These are phyloP conservation scores for Maudiozyma pseudohumilis DNA, from an alignment of 805 yeast species.

Conservation along the genomic window DNA sequence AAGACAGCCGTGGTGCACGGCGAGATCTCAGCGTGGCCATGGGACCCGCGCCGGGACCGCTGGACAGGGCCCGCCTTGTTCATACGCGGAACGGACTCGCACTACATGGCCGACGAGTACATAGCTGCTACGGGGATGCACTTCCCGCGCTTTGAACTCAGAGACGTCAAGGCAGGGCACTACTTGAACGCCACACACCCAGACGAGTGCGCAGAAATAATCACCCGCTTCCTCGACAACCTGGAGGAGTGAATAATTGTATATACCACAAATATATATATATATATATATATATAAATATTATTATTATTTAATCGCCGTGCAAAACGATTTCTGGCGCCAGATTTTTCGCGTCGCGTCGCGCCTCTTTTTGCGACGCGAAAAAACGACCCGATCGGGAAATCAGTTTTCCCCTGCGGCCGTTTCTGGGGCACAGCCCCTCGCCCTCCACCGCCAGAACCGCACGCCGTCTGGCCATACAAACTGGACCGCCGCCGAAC, in stretches of 20 bases:
- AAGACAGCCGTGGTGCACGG: constrained; percentile 57
- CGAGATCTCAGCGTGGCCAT: constrained; percentile 69
- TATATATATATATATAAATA: no score
- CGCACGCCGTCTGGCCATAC: no score
- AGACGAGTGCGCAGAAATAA: constrained; percentile 51
- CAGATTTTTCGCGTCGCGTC: no score
- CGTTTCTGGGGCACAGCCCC: no score
- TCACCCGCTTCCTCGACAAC: constrained; percentile 52
- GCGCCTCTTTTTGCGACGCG: no score
- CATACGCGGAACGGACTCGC: constrained; percentile 66
- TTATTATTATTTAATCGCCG: no score
- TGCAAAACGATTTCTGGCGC: no score
- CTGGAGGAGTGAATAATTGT: constrained; percentile 31
- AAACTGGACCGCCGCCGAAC: no score
- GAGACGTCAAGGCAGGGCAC: constrained; percentile 71
- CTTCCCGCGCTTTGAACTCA: constrained; percentile 68
- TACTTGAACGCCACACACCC: constrained; percentile 91
- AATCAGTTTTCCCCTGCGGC: no score
- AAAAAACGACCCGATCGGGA: no score
- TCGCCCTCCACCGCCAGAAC: no score
- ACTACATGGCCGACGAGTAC: constrained; percentile 75
- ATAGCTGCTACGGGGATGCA: constrained; percentile 61
- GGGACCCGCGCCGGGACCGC: constrained; percentile 39
- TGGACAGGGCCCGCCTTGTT: constrained; percentile 71
- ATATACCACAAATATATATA: no score